Percentiles rank a stretch among this genome's conserved stretches.
phyloP scores from a whole-genome alignment of 1,284 basidiomycete genomes.

The Xerocomus amazonicus region DNA sequence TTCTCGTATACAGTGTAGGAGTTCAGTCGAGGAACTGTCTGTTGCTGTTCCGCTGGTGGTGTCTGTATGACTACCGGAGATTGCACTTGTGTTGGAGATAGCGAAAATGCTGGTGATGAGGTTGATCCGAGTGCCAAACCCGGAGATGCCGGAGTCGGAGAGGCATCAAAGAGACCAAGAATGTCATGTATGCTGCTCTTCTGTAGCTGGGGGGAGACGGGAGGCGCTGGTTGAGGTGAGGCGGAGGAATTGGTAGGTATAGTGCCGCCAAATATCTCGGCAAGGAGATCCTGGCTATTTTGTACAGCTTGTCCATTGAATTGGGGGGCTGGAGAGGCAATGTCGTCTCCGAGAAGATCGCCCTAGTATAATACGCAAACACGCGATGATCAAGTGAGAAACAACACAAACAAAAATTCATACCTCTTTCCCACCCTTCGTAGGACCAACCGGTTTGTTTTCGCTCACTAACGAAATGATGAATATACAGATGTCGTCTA shows the following conservation, averaged over 20 bases:
- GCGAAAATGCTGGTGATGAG: constrained; percentile 33
- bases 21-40: constrained; percentile 51
- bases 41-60: constrained; percentile 34
- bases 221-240: constrained; percentile 39
- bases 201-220: constrained; percentile 44
- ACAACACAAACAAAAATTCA: constrained; percentile 14
- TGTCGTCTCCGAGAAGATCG: constrained; percentile 79
- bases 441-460: constrained; percentile 90
- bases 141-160: constrained; percentile 36
- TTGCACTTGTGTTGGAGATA: constrained; percentile 33
- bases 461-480: constrained; percentile 66
- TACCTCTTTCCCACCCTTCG: constrained; percentile 73
- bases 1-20: constrained; percentile 89
- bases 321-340: constrained; percentile 37
- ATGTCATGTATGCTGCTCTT: constrained; percentile 83
- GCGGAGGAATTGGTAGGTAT: constrained; percentile 37
- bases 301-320: constrained; percentile 48
- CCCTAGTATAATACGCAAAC: constrained; percentile 36
- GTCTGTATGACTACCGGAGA: constrained; percentile 33
- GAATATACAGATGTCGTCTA: background rate
- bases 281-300: constrained; percentile 86
- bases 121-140: constrained; percentile 26
- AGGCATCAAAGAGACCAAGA: constrained; percentile 78
- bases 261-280: constrained; percentile 85
- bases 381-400: constrained; percentile 4